phyloP scores from a whole-genome alignment of 768 basidiomycete genomes.

The Sarcodon sp. region DNA sequence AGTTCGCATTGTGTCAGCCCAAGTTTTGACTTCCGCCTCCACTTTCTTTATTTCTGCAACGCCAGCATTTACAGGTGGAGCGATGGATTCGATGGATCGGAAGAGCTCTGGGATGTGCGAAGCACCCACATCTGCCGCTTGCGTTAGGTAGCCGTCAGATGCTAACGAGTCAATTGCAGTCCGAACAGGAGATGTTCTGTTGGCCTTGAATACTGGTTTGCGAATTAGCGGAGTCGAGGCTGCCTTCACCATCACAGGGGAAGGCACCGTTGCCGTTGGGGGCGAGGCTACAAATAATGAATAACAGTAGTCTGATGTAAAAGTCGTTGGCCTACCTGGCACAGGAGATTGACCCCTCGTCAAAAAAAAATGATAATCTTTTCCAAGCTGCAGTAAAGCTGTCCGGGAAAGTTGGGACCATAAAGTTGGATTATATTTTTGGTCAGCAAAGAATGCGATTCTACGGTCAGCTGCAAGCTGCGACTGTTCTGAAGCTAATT shows the following conservation, averaged over 20 bases:
- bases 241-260: constrained; percentile 12
- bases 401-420: constrained; percentile 53
- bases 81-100: constrained; percentile 19
- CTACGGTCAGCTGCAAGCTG: constrained; percentile 29
- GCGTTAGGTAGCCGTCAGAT: constrained; percentile 31
- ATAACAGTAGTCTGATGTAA: constrained; percentile 4
- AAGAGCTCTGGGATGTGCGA: constrained; percentile 39
- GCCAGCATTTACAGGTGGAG: background rate
- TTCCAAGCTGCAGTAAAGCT: constrained; percentile 45
- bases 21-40: constrained; percentile 12
- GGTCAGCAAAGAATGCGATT: constrained; percentile 51
- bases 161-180: constrained; percentile 44
- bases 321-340: constrained; percentile 7
- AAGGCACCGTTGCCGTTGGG: constrained; percentile 5
- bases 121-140: constrained; percentile 32
- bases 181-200: constrained; percentile 34
- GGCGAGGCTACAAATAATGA: constrained; percentile 18
- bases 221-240: constrained; percentile 22
- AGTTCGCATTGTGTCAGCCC: constrained; percentile 9
- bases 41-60: constrained; percentile 8
- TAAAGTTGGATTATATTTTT: constrained; percentile 47
- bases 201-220: constrained; percentile 31
- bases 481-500: constrained; percentile 32
- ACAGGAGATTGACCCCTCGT: constrained; percentile 36
- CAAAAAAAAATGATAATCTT: constrained; percentile 56